phyloP scores from a whole-genome alignment of 1,284 basidiomycete genomes.

The Malassezia equina region DNA sequence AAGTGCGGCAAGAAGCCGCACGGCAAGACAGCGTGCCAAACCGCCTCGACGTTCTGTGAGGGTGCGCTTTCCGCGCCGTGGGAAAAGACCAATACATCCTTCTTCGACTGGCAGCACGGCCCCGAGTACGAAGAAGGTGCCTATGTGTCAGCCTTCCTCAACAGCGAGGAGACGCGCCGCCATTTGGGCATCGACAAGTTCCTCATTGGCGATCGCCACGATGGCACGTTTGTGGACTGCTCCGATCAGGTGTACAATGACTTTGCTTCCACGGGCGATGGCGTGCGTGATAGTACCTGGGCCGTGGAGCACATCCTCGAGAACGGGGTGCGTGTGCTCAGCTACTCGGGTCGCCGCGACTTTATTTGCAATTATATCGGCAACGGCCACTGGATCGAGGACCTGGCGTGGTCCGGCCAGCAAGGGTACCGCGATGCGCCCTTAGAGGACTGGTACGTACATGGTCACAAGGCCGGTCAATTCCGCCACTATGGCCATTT shows the following conservation, averaged over 20 bases:
- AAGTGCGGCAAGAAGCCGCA: constrained; percentile 34
- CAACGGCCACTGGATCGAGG: constrained; percentile 32
- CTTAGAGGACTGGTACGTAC: constrained; percentile 28
- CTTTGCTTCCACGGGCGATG: constrained; percentile 43
- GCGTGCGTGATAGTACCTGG: constrained; percentile 37
- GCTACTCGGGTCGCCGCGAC: constrained; percentile 34
- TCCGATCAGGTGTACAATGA: constrained; percentile 36
- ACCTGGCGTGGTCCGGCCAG: constrained; percentile 30
- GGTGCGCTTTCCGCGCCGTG: constrained; percentile 30
- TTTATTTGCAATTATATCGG: constrained; percentile 46
- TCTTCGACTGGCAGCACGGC: constrained; percentile 39
- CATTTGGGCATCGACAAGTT: constrained; percentile 34
- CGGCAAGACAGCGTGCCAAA: constrained; percentile 28
- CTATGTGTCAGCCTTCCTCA: constrained; percentile 39
- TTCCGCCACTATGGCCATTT: constrained; percentile 26
- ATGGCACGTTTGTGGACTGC: constrained; percentile 41
- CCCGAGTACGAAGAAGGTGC: constrained; percentile 37
- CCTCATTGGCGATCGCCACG: constrained; percentile 36
- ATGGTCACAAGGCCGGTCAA: constrained; percentile 21
- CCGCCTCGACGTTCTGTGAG: constrained; percentile 35
- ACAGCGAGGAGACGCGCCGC: constrained; percentile 22
- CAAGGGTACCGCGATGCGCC: constrained; percentile 24
- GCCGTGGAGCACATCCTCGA: constrained; percentile 30
- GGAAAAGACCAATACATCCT: constrained; percentile 25
- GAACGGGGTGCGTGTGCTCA: constrained; percentile 30